Evolutionary conservation across 2,329 filamentous ascomycete species (phyloP), one percentile per base, ranked within the genome.

Genomic region (Trichophaea hybrida): DNA sequence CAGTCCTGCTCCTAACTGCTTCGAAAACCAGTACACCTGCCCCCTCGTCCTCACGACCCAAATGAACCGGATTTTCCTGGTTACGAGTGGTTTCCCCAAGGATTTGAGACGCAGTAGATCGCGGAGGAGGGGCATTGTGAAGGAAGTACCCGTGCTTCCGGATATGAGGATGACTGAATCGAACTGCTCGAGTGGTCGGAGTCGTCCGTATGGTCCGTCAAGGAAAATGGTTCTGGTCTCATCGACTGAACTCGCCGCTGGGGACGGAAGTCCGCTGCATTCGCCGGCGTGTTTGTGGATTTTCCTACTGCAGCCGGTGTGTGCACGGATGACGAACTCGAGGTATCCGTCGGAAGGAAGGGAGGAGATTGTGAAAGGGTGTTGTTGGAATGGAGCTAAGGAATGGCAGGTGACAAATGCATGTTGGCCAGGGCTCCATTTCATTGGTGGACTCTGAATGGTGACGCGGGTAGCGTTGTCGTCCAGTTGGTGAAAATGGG

Each of bases 321-420:
- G 74, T 1, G 78, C 74, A 59, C 78, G 77, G 7, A 82, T 73
- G 3, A 80, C 68, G 61, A 83, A 80, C 55, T 80, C 78, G 69
- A 82, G 73, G 59, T 74, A 76, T 0, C 74, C 73, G 65, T 82
- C 79, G 43, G 73, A 72, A 0, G 78, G 77, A 10, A 82, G 73
- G 0, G 78, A 80, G 2, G 78, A 72, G 60, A 84, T 80, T 1
- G 80, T 84, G 67, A 84, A 84, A 0, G 82, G 82, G 64, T 85
- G 82, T 31, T 77, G 78, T 66, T 84, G 79, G 1, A 84, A 70
- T 0, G 79, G 80, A 15, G 75, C 74, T 40, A 82, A 68, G 0
- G 74, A 74, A 66, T 78, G 81, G 66, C 74, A 82, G 4, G 78
- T 78, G 1, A 85, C 71, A 65, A 83, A 82, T 0, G 80, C 75